Base-by-base conservation (phyloP, 768 basidiomycete genomes). In the Rhizopogon roseolus region DNA sequence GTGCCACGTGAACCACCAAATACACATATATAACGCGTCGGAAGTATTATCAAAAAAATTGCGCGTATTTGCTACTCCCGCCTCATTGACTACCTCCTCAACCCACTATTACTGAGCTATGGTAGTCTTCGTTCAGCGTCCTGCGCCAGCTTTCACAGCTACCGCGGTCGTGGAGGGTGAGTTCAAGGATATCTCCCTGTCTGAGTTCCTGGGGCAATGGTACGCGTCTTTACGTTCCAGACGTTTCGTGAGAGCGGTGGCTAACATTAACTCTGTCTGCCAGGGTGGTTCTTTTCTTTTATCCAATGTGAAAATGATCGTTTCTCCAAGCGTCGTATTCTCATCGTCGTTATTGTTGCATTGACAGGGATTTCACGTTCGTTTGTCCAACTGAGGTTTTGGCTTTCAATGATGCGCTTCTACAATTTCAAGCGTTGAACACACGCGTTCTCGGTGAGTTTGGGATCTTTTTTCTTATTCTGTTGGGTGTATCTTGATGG, bases 321-420 rank as follows among this genome's bases (percentile, higher is more conserved):
- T 59, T 46, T 57, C n/a, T 50, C 16, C 49, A 43, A 16, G 2
- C 16, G 4, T 9, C 7, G 4, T 13, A 17, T n/a, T 25, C n/a
- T 49, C 27, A 29, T 17, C 4, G 25, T 41, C 11, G 1, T 36
- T 25, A 28, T 37, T 28, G 16, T 27, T 41, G 58, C 41, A 58
- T 14, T 29, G 10, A 22, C 57, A 92, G 88, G 77, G 88, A 90
- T 64, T 92, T 90, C 71, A 91, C 90, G 38, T 90, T 90, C 60
- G 89, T 90, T 62, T 95, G 92, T 73, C 92, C 92, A n/a, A 94
- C 93, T 54, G 94, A 96, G 72, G 95, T 97, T 66, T 81, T 95
- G 44, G 94, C 93, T 1, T 97, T 94, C 80, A 93, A 96, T 69
- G 90, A 92, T 57, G 86, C 91, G 8, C 81, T 96, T 32, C 66